Evolutionary conservation across 1,139 yeast genomes (phyloP), one percentile per base, ranked within the genome.

Genomic region (Pichia sp.): DNA sequence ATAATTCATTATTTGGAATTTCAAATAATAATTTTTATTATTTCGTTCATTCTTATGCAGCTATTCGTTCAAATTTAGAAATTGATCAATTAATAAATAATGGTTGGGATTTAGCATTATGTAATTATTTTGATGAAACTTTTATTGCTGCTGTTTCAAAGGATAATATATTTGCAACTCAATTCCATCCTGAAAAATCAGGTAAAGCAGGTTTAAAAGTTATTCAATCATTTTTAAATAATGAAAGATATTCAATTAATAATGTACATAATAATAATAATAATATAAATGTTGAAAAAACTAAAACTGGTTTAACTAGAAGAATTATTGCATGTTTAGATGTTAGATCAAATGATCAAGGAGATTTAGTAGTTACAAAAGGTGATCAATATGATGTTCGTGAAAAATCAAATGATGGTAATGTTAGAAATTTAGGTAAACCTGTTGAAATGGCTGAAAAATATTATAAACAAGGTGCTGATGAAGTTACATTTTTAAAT

Each of bases 371-470:
- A 0, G 98, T 92, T 34, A 92, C 98, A 0, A 92, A 92, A 67
- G 98, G 98, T 50, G 98, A 92, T 62, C 98, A 92, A 65, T 92
- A 92, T 64, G 96, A 92, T 66, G 98, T 92, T 3, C 79, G 98
- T 57, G 97, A 89, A 60, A 76, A 83, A 54, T 62, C 69, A 18
- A 65, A 63, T 5, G 71, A 64, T 27, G 76, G 75, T 46, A 75
- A 77, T 42, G 96, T 92, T 18, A 77, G 97, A 66, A 92, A 92
- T 63, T 73, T 92, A 51, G 98, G 98, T 30, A 92, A 92, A 65
- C 98, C 98, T 1, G 96, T 92, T 1, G 89, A 87, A 62, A 72
- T 92, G 66, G 98, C 98, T 3, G 84, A 88, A 52, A 81, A 81
- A 59, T 92, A 92, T 65, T 92, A 86, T 62, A 70, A 75, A 34